Evolutionary conservation across 176 grass and related monocot species (phyloP).

Genomic region (Rhynchospora breviuscula): DNA sequence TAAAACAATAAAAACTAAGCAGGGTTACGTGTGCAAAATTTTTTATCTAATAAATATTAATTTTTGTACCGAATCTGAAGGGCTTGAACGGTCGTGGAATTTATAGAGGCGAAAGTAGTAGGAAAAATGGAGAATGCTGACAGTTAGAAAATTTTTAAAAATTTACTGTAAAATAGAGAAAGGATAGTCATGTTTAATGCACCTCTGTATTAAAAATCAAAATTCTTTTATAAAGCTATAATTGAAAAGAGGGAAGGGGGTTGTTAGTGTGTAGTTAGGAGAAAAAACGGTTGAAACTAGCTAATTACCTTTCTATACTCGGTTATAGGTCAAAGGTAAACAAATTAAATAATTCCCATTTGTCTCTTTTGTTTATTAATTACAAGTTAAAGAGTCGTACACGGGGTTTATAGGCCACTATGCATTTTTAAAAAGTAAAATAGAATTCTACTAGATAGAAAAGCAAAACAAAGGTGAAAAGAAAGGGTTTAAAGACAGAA

Average conservation of each 20-base stretch:
- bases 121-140: constrained; percentile 19
- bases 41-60: not conserved
- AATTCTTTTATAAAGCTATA: not conserved
- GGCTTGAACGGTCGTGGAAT: not conserved
- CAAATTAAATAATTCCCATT: not conserved
- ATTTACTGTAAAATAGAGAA: constrained; percentile 7
- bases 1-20: not conserved
- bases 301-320: constrained; percentile 3
- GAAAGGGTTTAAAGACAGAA: not conserved
- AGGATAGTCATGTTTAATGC: constrained; percentile 49
- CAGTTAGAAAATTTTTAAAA: not conserved
- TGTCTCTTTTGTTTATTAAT: not conserved
- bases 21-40: not conserved
- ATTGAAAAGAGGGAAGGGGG: not conserved
- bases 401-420: not conserved
- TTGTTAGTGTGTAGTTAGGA: constrained; percentile 52
- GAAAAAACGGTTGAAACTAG: constrained; percentile 32
- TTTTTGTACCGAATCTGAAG: not conserved
- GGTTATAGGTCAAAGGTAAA: not conserved
- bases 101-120: not conserved
- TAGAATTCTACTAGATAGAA: not conserved
- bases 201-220: constrained; percentile 21
- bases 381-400: not conserved
- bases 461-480: not conserved
- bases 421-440: not conserved